Evolutionary conservation across 2,329 filamentous ascomycete genomes (phyloP), one percentile per base, ranked within the genome.

Genomic region (Sordariomycetes sp.): DNA sequence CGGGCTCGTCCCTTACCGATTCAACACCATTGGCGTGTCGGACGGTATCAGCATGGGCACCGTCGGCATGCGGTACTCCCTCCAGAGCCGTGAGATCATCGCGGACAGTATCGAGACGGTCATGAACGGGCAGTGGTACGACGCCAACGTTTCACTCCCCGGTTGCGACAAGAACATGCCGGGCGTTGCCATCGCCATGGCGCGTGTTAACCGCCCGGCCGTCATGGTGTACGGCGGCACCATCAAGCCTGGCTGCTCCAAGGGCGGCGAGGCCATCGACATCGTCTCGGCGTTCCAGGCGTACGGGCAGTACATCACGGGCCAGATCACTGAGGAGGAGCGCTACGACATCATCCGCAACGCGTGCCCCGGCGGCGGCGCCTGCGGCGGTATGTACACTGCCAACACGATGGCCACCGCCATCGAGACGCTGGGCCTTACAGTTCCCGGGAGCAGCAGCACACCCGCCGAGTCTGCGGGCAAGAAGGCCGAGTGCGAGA

Each of bases 91-190:
- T 70, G 94, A 99, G 72, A 82, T 99, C 66, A 99, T 99, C 65
- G 94, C 94, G 66, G 94, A 99, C 74, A 95, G 89, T 61, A 95
- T 99, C 66, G 94, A 99, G 80, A 97, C 94, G 5, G 94, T 99
- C 65, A 99, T 97, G 91, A 87, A 90, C 63, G 94, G 90, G 17
- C 94, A 99, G 74, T 97, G 91, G 90, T 97, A 99, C 69, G 94
- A 99, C 71, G 92, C 85, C 64, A 97, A 97, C 72, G 87, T 99
- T 68, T 95, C 90, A 56, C 87, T 99, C 65, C 94, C 94, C 15
- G 94, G 94, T 54, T 99, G 94, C 73, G 94, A 99, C 80, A 99
- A 99, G 84, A 99, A 99, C 76, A 97, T 99, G 94, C 90, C 90
- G 1, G 89, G 89, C 71, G 89, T 94, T 13, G 75, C 90, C 65